These are phyloP conservation scores for Coriaria nepalensis DNA, from an alignment of 306 rosid species.

Conservation along the genomic window DNA sequence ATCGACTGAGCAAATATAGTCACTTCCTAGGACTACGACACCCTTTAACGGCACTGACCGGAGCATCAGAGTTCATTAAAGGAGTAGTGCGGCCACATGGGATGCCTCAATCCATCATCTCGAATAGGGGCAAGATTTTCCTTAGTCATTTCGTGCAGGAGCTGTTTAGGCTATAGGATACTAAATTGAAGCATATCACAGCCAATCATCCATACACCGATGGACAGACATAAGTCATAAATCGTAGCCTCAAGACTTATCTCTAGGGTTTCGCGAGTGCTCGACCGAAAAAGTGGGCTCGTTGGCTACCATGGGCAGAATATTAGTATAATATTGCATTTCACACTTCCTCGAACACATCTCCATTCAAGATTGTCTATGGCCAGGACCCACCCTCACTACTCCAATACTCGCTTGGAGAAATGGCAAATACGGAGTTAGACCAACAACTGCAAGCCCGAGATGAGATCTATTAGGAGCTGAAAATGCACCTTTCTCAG, in stretches of 20 bases:
- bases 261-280: not conserved
- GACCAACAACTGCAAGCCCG: too few species aligned
- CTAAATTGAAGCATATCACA: not conserved
- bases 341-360: not conserved
- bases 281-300: not conserved
- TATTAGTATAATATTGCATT: slow-evolving; percentile 2
- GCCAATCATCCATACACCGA: not conserved
- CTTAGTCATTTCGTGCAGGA: not conserved
- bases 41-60: not conserved
- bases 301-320: not conserved
- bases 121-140: not conserved
- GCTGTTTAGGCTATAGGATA: not conserved
- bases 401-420: not conserved
- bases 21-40: not conserved
- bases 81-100: too few species aligned
- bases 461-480: too few species aligned
- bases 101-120: not conserved
- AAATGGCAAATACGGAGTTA: too few species aligned
- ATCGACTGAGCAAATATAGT: not conserved
- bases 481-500: not conserved
- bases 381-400: not conserved
- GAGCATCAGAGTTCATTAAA: too few species aligned
- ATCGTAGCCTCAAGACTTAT: not conserved
- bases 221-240: not conserved
- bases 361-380: not conserved